phyloP scores from a whole-genome alignment of 2,329 filamentous ascomycete species.

The Neofusicoccum cordaticola region DNA sequence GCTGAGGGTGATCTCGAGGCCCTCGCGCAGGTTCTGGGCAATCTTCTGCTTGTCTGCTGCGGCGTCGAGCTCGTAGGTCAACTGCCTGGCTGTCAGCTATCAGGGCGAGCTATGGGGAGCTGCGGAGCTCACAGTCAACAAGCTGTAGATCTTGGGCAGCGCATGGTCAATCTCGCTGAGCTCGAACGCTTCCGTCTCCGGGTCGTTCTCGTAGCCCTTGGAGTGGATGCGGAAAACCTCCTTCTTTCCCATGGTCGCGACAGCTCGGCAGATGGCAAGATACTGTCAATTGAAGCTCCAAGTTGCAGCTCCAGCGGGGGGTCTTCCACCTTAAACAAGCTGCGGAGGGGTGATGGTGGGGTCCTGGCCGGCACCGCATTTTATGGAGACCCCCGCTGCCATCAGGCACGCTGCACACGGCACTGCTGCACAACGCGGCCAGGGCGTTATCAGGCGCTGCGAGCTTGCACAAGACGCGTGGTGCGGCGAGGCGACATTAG shows the following conservation, averaged over 20 bases:
- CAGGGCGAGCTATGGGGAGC: background rate
- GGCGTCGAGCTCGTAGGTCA: constrained; percentile 24
- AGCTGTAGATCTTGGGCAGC: constrained; percentile 4
- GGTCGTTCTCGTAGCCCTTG: background rate
- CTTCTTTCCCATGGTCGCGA: background rate
- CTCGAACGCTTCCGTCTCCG: background rate
- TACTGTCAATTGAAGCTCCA: background rate
- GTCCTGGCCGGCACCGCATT: background rate
- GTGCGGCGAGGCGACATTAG: background rate
- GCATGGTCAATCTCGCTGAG: constrained; percentile 11
- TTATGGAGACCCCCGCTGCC: background rate
- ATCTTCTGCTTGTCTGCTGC: constrained; percentile 14
- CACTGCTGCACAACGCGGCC: background rate
- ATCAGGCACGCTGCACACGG: background rate
- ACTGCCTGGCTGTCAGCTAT: background rate
- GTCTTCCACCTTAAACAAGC: background rate
- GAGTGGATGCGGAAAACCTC: background rate
- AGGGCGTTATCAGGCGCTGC: too few species aligned
- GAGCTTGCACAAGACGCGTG: background rate
- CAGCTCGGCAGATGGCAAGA: background rate
- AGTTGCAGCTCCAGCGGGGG: background rate
- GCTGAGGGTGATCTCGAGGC: constrained; percentile 22
- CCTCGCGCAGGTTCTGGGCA: constrained; percentile 19
- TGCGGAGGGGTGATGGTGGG: background rate
- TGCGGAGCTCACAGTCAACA: background rate